phyloP scores from a whole-genome alignment of 495 filamentous ascomycete species.

The Halenospora varia region DNA sequence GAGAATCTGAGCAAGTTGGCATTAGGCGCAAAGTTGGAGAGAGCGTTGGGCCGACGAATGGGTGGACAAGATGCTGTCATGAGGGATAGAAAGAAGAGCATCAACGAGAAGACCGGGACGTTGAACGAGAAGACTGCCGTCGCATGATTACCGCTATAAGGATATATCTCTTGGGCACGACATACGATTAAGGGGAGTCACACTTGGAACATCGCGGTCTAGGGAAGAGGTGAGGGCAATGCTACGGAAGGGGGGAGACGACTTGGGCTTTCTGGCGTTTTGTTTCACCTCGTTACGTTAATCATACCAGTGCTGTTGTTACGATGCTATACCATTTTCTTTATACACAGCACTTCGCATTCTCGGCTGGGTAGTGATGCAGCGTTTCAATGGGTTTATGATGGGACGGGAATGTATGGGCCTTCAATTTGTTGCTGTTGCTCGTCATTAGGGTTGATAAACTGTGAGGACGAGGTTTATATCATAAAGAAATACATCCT shows the following conservation, averaged over 20 bases:
- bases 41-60: constrained; percentile 87
- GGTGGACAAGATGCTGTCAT: constrained; percentile 87
- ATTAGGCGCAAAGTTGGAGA: constrained; percentile 88
- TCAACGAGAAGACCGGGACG: constrained; percentile 39
- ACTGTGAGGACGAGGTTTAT: no score
- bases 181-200: background rate
- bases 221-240: background rate
- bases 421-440: background rate
- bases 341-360: background rate
- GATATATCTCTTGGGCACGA: background rate
- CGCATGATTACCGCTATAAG: background rate
- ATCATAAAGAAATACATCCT: no score
- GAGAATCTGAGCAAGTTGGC: constrained; percentile 87
- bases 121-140: constrained; percentile 7
- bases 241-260: background rate
- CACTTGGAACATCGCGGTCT: background rate
- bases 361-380: background rate
- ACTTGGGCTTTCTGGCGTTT: background rate
- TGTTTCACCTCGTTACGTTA: background rate
- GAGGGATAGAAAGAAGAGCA: constrained; percentile 44
- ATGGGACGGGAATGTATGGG: background rate
- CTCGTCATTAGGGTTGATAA: no score
- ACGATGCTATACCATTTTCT: constrained; percentile 1
- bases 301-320: background rate
- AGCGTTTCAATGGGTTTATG: background rate